A percentile compares a stretch with the other conserved stretches of the same genome.
These are phyloP conservation scores for Wickerhamomyces hampshirensis DNA, from an alignment of 805 yeast genomes.

Conservation along the genomic window DNA sequence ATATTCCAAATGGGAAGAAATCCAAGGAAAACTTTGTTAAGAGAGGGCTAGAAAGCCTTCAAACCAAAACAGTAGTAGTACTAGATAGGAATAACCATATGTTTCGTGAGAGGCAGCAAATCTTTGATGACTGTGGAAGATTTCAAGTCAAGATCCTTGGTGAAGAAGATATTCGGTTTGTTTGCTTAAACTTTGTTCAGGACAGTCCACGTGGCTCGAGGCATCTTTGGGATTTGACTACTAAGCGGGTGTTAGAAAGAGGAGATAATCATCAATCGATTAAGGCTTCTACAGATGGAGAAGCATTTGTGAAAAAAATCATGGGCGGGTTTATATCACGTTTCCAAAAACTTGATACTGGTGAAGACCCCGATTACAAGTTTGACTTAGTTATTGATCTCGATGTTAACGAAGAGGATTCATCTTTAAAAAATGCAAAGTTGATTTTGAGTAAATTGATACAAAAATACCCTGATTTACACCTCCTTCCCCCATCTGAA, in stretches of 20 bases:
- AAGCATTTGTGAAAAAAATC: constrained; percentile 47
- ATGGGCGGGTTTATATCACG: constrained; percentile 70
- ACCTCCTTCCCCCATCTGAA: neutral
- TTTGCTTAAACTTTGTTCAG: constrained; percentile 65
- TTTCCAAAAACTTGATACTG: constrained; percentile 51
- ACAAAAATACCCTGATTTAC: neutral
- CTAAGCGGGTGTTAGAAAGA: constrained; percentile 53
- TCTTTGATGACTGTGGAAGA: constrained; percentile 48
- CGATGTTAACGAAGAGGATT: neutral
- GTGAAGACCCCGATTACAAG: neutral
- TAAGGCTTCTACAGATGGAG: constrained; percentile 42
- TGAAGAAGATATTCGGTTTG: constrained; percentile 43
- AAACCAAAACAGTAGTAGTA: constrained; percentile 45
- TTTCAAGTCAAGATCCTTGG: constrained; percentile 38
- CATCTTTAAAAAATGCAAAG: neutral
- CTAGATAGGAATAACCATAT: constrained; percentile 83
- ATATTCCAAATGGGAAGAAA: constrained; percentile 41
- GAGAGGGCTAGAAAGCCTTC: constrained; percentile 36
- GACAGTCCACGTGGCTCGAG: constrained; percentile 28
- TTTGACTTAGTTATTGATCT: neutral
- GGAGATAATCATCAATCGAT: constrained; percentile 90
- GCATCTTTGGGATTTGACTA: constrained; percentile 46
- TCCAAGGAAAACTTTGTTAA: constrained; percentile 44
- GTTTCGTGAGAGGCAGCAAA: constrained; percentile 59
- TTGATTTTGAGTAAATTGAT: neutral